A percentile compares a stretch with the other conserved stretches of the same genome.
These are phyloP conservation scores for Cicer judaicum DNA, from an alignment of 306 rosid species.

Conservation along the genomic window DNA sequence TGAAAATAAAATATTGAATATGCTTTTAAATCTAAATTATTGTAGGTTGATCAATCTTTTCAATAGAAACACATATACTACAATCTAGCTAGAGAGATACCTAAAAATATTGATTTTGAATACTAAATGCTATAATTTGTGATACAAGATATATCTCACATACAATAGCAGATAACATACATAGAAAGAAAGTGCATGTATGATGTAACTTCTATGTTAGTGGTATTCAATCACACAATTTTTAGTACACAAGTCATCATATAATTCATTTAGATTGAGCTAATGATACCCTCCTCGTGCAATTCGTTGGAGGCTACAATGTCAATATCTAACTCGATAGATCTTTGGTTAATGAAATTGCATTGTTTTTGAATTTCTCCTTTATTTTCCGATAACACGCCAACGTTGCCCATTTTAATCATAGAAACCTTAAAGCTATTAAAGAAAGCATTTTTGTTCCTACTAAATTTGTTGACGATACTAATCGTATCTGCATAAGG, in stretches of 20 bases:
- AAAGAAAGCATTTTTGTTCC: conserved; percentile 31
- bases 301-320: conserved; percentile 2
- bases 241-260: not conserved
- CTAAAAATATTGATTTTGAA: too few relatives aligned
- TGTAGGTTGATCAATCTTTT: too few relatives aligned
- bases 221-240: too few relatives aligned
- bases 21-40: too few relatives aligned
- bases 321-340: not conserved
- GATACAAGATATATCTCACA: too few relatives aligned
- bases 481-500: conserved; percentile 30
- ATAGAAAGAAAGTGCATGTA: too few relatives aligned
- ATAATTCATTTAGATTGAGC: conserved; percentile 30
- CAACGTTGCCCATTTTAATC: conserved; percentile 48
- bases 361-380: conserved; percentile 47
- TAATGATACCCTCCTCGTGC: not conserved
- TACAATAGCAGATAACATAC: too few relatives aligned
- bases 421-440: conserved; percentile 17
- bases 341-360: conserved; percentile 38
- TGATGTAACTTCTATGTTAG: too few relatives aligned
- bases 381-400: conserved; percentile 26
- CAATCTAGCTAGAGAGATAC: too few relatives aligned
- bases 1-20: too few relatives aligned
- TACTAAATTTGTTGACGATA: conserved; percentile 33
- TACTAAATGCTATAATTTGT: too few relatives aligned
- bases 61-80: too few relatives aligned